A percentile compares a stretch with the other conserved stretches of the same genome.
Conservation (phyloP, 352 stramenopile species). For the Aphanomyces stellatus region DNA sequence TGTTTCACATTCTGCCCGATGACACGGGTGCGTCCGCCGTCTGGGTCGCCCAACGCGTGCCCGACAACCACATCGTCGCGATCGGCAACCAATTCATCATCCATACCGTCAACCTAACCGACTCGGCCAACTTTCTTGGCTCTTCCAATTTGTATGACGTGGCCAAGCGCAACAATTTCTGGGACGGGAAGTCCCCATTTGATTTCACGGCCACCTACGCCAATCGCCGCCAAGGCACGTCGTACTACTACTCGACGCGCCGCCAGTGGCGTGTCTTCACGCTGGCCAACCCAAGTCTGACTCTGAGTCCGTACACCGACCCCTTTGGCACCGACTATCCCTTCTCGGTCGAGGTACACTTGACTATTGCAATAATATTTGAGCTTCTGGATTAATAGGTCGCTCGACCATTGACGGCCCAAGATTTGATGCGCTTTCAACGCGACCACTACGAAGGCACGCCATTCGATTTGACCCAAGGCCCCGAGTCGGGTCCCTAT, state of each 20-base stretch:
- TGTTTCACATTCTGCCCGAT: slow-evolving; percentile 94
- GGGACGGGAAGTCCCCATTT: slow-evolving; percentile 53
- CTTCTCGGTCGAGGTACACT: slow-evolving; percentile 61
- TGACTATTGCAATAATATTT: background rate
- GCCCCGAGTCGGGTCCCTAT: slow-evolving; percentile 44
- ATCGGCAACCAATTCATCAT: slow-evolving; percentile 95
- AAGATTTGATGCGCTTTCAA: slow-evolving; percentile 44
- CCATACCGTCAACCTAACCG: slow-evolving; percentile 67
- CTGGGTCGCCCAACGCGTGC: slow-evolving; percentile 90
- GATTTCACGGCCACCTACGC: slow-evolving; percentile 87
- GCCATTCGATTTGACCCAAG: slow-evolving; percentile 35
- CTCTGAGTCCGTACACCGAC: slow-evolving; percentile 68
- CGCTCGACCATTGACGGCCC: slow-evolving; percentile 19
- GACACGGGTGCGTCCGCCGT: slow-evolving; percentile 87
- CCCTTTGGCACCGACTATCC: slow-evolving; percentile 74
- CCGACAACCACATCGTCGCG: slow-evolving; percentile 68
- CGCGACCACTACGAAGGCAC: slow-evolving; percentile 61
- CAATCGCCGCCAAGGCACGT: slow-evolving; percentile 41
- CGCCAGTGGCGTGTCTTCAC: slow-evolving; percentile 89
- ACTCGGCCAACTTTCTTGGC: slow-evolving; percentile 82
- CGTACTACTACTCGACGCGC: slow-evolving; percentile 80
- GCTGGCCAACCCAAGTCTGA: slow-evolving; percentile 58
- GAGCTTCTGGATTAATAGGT: background rate
- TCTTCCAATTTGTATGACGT: slow-evolving; percentile 86
- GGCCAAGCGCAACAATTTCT: slow-evolving; percentile 77